phyloP scores from a whole-genome alignment of 805 yeast genomes.

The Candida jianshihensis region DNA sequence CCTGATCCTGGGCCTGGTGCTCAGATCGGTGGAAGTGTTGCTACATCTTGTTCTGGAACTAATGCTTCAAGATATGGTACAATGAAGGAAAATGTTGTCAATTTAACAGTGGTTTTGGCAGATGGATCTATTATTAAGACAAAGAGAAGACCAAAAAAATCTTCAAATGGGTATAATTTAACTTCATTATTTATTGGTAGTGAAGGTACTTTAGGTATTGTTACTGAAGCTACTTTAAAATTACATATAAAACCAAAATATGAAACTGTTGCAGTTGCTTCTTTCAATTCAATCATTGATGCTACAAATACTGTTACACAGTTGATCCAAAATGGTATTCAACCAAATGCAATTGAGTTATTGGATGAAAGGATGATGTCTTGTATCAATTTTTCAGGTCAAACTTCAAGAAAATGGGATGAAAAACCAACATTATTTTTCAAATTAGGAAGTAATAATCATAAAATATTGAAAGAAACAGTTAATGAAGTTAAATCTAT shows the following conservation, averaged over 20 bases:
- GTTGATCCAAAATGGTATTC: slow-evolving; percentile 53
- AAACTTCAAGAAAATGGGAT: slow-evolving; percentile 44
- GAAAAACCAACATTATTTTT: slow-evolving; percentile 57
- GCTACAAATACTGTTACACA: slow-evolving; percentile 66
- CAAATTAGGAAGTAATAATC: slow-evolving; percentile 49
- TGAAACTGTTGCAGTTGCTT: slow-evolving; percentile 62
- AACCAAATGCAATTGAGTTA: slow-evolving; percentile 66
- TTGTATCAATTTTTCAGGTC: slow-evolving; percentile 51
- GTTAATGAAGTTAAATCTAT: slow-evolving; percentile 41
- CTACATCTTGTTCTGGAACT: slow-evolving; percentile 75
- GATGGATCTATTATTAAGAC: slow-evolving; percentile 77
- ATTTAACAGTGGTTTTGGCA: slow-evolving; percentile 66
- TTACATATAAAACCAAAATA: slow-evolving; percentile 54
- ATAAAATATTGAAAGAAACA: slow-evolving; percentile 34
- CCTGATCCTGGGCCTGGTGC: slow-evolving; percentile 82
- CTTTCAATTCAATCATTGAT: slow-evolving; percentile 60
- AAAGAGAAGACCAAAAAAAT: slow-evolving; percentile 62
- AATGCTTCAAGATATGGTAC: slow-evolving; percentile 75
- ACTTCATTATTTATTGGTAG: slow-evolving; percentile 70
- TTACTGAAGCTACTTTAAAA: slow-evolving; percentile 70
- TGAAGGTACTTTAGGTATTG: slow-evolving; percentile 74
- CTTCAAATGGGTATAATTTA: slow-evolving; percentile 73
- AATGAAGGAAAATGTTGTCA: slow-evolving; percentile 64
- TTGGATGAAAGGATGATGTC: slow-evolving; percentile 68
- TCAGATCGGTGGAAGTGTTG: slow-evolving; percentile 69